Percentiles rank a stretch among this genome's conserved stretches.
Evolutionary conservation across 768 basidiomycete genomes (phyloP).

Genomic region (Dioszegia aurantiaca): DNA sequence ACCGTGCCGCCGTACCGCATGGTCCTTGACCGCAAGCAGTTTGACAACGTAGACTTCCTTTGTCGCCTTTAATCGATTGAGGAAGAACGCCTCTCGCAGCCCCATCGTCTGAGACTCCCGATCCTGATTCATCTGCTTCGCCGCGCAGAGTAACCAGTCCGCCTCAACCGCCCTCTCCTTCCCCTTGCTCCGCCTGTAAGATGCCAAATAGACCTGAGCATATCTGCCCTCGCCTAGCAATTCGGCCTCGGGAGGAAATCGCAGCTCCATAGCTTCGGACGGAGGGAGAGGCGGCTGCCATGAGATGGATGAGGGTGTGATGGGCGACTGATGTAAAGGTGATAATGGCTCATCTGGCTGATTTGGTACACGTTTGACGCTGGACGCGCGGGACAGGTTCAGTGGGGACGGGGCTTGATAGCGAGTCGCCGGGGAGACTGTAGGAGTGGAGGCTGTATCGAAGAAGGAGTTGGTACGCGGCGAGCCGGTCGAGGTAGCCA

Average conservation of each 20-base stretch:
- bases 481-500: neutral
- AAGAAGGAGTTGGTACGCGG: slow-evolving; percentile 16
- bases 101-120: slow-evolving; percentile 53
- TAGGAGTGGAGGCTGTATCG: neutral
- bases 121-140: slow-evolving; percentile 53
- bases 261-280: slow-evolving; percentile 33
- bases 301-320: slow-evolving; percentile 20
- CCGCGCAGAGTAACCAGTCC: slow-evolving; percentile 53
- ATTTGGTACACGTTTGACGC: slow-evolving; percentile 4
- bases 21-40: slow-evolving; percentile 44
- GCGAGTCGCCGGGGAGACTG: slow-evolving; percentile 4
- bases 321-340: slow-evolving; percentile 40
- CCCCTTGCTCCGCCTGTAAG: slow-evolving; percentile 28
- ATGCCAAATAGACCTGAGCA: slow-evolving; percentile 40
- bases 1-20: slow-evolving; percentile 23
- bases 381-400: slow-evolving; percentile 25
- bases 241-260: slow-evolving; percentile 30
- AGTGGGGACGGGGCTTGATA: slow-evolving; percentile 27
- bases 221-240: slow-evolving; percentile 45
- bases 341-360: slow-evolving; percentile 30
- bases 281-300: slow-evolving; percentile 41
- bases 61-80: slow-evolving; percentile 38
- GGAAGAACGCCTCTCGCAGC: slow-evolving; percentile 53
- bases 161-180: slow-evolving; percentile 21
- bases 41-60: slow-evolving; percentile 33